phyloP scores from a whole-genome alignment of 208 protist species.

The Blastocrithidia nonstop region DNA sequence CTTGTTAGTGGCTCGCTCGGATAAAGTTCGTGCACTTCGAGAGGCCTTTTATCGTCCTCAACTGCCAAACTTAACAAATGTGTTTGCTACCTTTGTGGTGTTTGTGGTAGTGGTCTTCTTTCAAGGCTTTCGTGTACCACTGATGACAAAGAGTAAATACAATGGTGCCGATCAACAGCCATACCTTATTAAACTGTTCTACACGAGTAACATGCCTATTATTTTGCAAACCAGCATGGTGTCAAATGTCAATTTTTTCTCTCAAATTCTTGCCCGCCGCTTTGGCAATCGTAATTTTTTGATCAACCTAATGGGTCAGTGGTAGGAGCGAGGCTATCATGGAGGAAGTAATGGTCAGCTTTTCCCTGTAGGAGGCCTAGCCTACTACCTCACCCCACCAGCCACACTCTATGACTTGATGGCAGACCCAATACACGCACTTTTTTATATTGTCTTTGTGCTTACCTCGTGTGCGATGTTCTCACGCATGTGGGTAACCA shows the following conservation, averaged over 20 bases:
- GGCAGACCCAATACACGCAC: constrained; percentile 94
- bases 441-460: constrained; percentile 98
- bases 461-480: constrained; percentile 97
- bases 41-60: constrained; percentile 99
- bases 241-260: constrained; percentile 99
- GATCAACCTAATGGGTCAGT: constrained; percentile 95
- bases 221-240: constrained; percentile 99
- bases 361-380: constrained; percentile 94
- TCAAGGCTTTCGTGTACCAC: constrained; percentile 97
- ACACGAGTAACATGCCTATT: constrained; percentile 99
- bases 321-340: constrained; percentile 81
- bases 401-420: constrained; percentile 87
- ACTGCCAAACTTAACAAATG: constrained; percentile 99
- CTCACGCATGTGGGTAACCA: constrained; percentile 97
- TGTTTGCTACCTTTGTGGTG: constrained; percentile 98
- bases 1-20: constrained; percentile 88
- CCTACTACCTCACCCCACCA: constrained; percentile 99
- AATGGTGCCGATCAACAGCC: constrained; percentile 60
- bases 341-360: constrained; percentile 42
- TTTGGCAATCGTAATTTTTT: constrained; percentile 96
- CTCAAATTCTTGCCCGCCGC: constrained; percentile 97
- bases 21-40: constrained; percentile 97
- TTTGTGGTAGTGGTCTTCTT: constrained; percentile 99
- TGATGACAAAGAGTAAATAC: constrained; percentile 85
- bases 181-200: constrained; percentile 99